Evolutionary conservation across 2,329 filamentous ascomycete species (phyloP).

Genomic region (Exophiala aquamarina): DNA sequence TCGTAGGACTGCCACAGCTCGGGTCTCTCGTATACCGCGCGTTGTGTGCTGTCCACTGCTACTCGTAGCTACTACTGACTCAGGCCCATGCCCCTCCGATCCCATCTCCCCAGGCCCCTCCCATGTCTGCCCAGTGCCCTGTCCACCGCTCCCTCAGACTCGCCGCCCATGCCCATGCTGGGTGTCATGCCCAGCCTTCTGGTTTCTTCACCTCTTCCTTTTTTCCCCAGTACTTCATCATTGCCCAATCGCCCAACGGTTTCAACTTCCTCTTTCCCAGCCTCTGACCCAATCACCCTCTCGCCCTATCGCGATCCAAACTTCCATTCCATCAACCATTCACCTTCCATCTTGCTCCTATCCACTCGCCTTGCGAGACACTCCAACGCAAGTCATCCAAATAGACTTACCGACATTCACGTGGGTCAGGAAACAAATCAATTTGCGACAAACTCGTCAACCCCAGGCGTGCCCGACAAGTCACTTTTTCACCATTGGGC

Average conservation of each 20-base stretch:
- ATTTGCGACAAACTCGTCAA: not conserved
- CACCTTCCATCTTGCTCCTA: constrained; percentile 8
- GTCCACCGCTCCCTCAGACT: no score
- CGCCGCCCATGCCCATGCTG: no score
- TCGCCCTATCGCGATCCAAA: constrained; percentile 4
- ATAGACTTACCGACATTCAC: constrained; percentile 2
- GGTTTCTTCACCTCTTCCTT: constrained; percentile 7
- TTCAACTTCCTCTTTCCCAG: constrained; percentile 16
- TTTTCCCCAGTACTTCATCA: constrained; percentile 4
- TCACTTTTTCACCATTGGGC: constrained; percentile 4
- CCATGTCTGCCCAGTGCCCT: no score
- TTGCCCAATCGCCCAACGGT: constrained; percentile 24
- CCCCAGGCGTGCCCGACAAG: not conserved
- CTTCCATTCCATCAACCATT: constrained; percentile 15
- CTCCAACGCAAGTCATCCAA: constrained; percentile 14
- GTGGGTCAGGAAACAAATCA: not conserved
- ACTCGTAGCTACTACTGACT: no score
- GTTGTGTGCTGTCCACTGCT: no score
- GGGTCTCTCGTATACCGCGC: no score
- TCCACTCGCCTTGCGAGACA: constrained; percentile 3
- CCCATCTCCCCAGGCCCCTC: no score
- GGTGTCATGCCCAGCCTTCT: no score
- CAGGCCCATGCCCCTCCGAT: no score
- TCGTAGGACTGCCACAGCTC: no score
- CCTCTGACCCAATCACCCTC: constrained; percentile 23